These are phyloP conservation scores for Xanthoconium purpureum DNA, from an alignment of 768 basidiomycete species.

Conservation along the genomic window DNA sequence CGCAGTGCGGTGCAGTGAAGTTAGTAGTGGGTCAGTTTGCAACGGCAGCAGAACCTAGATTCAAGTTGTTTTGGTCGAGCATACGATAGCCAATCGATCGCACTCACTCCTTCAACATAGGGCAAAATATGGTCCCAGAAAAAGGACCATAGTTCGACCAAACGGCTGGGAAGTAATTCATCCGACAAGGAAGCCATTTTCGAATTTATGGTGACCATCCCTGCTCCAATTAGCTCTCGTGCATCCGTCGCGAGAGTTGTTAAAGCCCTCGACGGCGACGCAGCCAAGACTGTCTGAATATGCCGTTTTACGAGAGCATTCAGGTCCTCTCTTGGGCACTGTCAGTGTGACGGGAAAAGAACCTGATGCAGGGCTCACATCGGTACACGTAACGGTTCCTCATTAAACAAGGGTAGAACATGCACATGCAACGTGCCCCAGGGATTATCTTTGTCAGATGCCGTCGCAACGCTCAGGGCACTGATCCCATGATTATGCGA, in stretches of 20 bases:
- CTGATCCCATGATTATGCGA: slow-evolving; percentile 31
- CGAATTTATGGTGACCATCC: slow-evolving; percentile 90
- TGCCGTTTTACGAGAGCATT: slow-evolving; percentile 80
- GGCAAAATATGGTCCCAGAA: slow-evolving; percentile 90
- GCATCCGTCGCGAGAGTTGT: slow-evolving; percentile 74
- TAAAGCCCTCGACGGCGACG: slow-evolving; percentile 71
- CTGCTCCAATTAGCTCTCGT: slow-evolving; percentile 75
- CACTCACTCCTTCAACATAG: slow-evolving; percentile 80
- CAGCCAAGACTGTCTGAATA: slow-evolving; percentile 68
- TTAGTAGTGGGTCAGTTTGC: slow-evolving; percentile 60
- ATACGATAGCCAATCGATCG: background rate
- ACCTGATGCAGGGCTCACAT: slow-evolving; percentile 50
- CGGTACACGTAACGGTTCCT: slow-evolving; percentile 78
- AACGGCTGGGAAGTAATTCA: slow-evolving; percentile 66
- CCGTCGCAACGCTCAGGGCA: slow-evolving; percentile 20
- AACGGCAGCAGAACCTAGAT: slow-evolving; percentile 55
- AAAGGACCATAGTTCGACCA: slow-evolving; percentile 90
- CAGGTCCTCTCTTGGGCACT: slow-evolving; percentile 70
- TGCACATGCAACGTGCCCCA: slow-evolving; percentile 85
- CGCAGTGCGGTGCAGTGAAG: slow-evolving; percentile 63
- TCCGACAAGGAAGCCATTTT: slow-evolving; percentile 78
- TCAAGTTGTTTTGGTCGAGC: slow-evolving; percentile 22
- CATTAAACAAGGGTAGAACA: slow-evolving; percentile 89
- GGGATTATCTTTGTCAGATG: slow-evolving; percentile 57
- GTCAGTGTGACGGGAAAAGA: slow-evolving; percentile 10